Evolutionary conservation across 257 asterid genomes (phyloP).

Genomic region (Plantago ovata): DNA sequence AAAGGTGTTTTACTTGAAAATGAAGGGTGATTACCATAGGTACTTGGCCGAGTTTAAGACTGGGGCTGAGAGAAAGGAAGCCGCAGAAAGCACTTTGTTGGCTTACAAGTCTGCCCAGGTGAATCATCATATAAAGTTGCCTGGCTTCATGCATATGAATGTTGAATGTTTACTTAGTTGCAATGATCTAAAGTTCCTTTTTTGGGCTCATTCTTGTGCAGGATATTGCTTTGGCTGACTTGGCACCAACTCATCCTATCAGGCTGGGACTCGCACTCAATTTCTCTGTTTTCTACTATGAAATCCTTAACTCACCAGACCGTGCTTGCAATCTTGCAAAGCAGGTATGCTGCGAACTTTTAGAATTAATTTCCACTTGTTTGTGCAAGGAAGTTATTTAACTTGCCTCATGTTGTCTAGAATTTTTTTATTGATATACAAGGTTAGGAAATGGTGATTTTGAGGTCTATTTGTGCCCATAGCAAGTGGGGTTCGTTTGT

Average conservation of each 20-base stretch:
- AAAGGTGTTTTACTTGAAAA: slow-evolving; percentile 63
- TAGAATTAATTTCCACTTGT: background rate
- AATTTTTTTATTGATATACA: background rate
- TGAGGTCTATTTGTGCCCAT: background rate
- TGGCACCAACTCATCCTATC: slow-evolving; percentile 62
- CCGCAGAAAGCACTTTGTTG: slow-evolving; percentile 57
- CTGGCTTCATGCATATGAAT: background rate
- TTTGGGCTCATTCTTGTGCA: slow-evolving; percentile 17
- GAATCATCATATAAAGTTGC: background rate
- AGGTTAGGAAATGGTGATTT: background rate
- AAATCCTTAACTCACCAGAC: slow-evolving; percentile 56
- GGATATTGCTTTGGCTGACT: slow-evolving; percentile 63
- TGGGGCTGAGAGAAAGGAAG: slow-evolving; percentile 64
- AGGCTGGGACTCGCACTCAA: slow-evolving; percentile 66
- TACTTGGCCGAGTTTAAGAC: slow-evolving; percentile 69
- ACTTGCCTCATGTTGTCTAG: background rate
- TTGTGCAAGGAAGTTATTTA: too few species aligned
- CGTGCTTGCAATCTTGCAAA: slow-evolving; percentile 63
- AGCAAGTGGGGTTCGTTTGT: background rate
- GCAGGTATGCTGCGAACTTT: slow-evolving; percentile 29
- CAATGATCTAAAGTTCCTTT: background rate
- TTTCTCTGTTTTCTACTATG: slow-evolving; percentile 63
- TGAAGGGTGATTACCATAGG: slow-evolving; percentile 67
- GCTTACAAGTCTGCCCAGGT: slow-evolving; percentile 59
- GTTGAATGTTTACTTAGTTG: background rate